Evolutionary conservation across 352 stramenopile genomes (phyloP).

Genomic region (Globisporangium heterothallicum): DNA sequence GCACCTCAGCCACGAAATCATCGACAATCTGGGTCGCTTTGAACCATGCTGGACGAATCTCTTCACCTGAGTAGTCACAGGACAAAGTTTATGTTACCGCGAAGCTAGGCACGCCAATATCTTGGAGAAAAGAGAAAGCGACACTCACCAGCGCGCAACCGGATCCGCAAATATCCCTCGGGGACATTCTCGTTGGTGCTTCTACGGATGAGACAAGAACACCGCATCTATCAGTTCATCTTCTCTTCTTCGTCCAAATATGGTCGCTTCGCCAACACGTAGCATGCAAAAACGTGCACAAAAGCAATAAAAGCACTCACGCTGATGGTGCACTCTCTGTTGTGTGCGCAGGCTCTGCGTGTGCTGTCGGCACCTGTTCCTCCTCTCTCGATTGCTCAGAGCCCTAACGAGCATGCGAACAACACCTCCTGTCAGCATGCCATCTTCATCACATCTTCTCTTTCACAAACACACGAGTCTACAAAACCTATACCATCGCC

Average conservation of each 20-base stretch:
- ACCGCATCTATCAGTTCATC: too few species aligned
- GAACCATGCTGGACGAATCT: constrained; percentile 49
- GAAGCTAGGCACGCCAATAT: too few species aligned
- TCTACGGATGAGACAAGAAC: neutral
- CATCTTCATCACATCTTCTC: too few species aligned
- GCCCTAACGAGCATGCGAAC: neutral
- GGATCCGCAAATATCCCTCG: constrained; percentile 42
- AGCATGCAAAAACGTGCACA: too few species aligned
- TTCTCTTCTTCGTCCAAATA: too few species aligned
- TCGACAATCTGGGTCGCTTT: constrained; percentile 61
- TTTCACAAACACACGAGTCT: too few species aligned
- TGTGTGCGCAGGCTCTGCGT: neutral
- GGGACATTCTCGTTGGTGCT: constrained; percentile 20
- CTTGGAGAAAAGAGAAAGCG: neutral
- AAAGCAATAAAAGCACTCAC: too few species aligned
- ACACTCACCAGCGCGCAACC: constrained; percentile 40
- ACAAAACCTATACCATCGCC: too few species aligned
- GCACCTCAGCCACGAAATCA: constrained; percentile 48
- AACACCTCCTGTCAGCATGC: too few species aligned
- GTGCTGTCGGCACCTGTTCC: neutral
- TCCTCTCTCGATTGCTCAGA: neutral
- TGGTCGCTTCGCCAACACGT: too few species aligned
- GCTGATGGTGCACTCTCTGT: neutral
- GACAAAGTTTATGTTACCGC: too few species aligned
- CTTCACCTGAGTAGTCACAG: constrained; percentile 26